Evolutionary conservation across 805 yeast genomes (phyloP), one percentile per base, ranked within the genome.

Genomic region (Wickerhamomyces rabaulensis): DNA sequence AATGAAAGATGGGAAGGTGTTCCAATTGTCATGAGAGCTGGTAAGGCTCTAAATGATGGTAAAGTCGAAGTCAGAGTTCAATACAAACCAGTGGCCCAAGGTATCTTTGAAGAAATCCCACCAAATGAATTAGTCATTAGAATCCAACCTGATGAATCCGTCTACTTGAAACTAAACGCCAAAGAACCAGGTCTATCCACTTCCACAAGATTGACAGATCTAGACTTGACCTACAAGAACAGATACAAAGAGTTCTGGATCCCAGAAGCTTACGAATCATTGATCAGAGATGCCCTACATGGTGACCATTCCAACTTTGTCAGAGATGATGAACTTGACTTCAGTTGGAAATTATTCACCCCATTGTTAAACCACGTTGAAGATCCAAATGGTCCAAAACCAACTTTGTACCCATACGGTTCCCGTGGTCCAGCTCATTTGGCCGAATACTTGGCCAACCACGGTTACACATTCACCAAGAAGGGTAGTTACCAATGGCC

Each of bases 1-100:
- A 94, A 91, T 67, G 98, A 94, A 69, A 82, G 97, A 64, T 94
- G 99, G 99, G 94, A 87, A 52, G 98, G 98, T 61, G 98, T 94
- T 40, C 99, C 99, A 46, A 80, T 94, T 62, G 84, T 94, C 44
- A 74, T 94, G 74, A 80, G 96, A 71, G 99, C 98, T 15, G 99
- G 99, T 62, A 94, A 94, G 71, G 97, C 98, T n/a, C 73, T 94
- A 50, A 89, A 92, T 66, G 91, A 84, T 61, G 86, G 92, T 49
- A 90, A 90, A 75, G 99, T 94, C 42, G 99, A 94, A 73, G 84
- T 94, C 53, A 80, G 98, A 67, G 73, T 94, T 51, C 98, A 94
- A 74, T 92, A 86, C 72, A 88, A 84, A 70, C 84, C 85, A 39
- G 95, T 86, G 42, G 84, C 91, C 17, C 75, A 78, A 53, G 96